Base-by-base conservation (phyloP, 139 green algal species). In the Chlamydomonas incerta region DNA sequence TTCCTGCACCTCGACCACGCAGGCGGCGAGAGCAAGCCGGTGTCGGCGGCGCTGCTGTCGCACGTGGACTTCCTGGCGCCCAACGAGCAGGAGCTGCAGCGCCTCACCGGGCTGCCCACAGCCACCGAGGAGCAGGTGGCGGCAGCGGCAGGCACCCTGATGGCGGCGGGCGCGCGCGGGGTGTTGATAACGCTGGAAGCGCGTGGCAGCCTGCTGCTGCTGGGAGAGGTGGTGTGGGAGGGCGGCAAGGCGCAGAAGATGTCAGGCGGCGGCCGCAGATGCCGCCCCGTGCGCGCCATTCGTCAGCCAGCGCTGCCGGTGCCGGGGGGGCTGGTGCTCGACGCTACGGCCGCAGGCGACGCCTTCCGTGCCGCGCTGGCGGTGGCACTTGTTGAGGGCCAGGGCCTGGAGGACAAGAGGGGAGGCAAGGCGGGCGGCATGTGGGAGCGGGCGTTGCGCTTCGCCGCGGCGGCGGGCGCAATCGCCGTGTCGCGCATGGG, bases 321-420 rank as follows among this genome's bases (percentile, higher is more conserved):
- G 26, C 86, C 89, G 10, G 85, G 87, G 0, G 89, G 81, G 0
- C 37, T 34, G 4, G 88, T 95, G 28, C 79, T 93, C 35, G 93
- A 96, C 52, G 90, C 70, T 2, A 96, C 93, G 9, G 93, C 85
- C 1, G 73, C 93, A 6, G 93, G 93, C 31, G 93, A 96, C 66
- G 87, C 90, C 21, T 96, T 96, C 72, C 73, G 92, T 1, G 93
- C 92, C 24, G 93, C 87, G 1, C 95, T 96, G 93, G 94, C 92
- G 10, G 90, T 96, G 28, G 87, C 74, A 4, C 77, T 96, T 31
- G 87, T 87, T 2, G 90, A 95, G 83, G 92, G 93, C 28, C 34
- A 57, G 34, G 52, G 70, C 2, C 50, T 90, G 55, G 57, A 88
- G 60, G 3, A 29, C 5, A 9, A 4, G 29, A 28, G 18, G 29